Evolutionary conservation across 768 basidiomycete genomes (phyloP).

Genomic region (Termitomyces sp.): DNA sequence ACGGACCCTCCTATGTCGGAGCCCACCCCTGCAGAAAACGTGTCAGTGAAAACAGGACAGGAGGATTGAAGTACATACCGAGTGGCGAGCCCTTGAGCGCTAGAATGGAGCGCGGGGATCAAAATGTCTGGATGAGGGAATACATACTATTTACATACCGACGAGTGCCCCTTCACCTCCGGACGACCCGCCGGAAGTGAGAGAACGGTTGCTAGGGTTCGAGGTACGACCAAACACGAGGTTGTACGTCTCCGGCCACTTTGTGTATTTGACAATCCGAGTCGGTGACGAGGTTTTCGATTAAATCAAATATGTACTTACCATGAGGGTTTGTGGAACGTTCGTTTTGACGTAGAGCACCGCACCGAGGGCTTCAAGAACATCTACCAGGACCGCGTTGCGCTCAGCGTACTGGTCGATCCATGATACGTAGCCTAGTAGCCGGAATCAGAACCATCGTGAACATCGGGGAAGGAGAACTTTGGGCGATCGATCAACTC

Average conservation of each 20-base stretch:
- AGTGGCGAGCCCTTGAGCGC: constrained; percentile 41
- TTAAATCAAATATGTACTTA: constrained; percentile 18
- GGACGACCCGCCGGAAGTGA: constrained; percentile 77
- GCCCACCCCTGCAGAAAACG: constrained; percentile 40
- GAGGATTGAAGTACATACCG: constrained; percentile 22
- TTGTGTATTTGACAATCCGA: not conserved
- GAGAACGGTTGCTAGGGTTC: constrained; percentile 69
- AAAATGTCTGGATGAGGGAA: not conserved
- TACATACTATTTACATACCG: constrained; percentile 22
- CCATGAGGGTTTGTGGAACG: constrained; percentile 76
- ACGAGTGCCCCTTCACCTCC: constrained; percentile 84
- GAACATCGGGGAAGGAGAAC: not conserved
- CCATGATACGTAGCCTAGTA: constrained; percentile 68
- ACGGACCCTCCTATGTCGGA: constrained; percentile 76
- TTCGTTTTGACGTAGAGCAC: constrained; percentile 72
- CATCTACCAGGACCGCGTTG: constrained; percentile 61
- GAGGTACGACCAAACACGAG: constrained; percentile 72
- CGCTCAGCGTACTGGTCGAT: constrained; percentile 55
- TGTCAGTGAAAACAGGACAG: not conserved
- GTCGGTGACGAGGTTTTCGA: not conserved
- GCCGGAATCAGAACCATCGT: not conserved
- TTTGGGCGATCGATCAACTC: not conserved
- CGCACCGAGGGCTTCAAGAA: constrained; percentile 63
- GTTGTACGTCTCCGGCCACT: constrained; percentile 81
- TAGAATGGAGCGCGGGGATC: constrained; percentile 8